Base-by-base conservation (phyloP, 352 stramenopile genomes). In the Phytophthora tubulina region DNA sequence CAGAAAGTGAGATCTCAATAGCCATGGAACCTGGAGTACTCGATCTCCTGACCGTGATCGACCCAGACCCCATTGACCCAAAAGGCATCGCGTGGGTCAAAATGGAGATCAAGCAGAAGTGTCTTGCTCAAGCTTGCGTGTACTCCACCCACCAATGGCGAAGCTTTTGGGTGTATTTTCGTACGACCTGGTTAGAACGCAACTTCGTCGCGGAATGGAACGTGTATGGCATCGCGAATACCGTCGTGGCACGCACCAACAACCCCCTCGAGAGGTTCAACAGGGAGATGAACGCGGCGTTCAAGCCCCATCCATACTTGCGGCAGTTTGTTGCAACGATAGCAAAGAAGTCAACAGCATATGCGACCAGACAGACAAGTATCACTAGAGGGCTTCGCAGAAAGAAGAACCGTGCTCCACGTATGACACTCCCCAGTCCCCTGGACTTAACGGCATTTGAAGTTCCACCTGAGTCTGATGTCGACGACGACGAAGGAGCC, bases 241-340 rank as follows among this genome's bases (percentile, higher is more conserved):
- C 36, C 2, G 21, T 75, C 9, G 55, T 78, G 14, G 66, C 51
- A 2, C 42, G 63, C 2, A 79, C 62, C 1, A 76, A 74, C 52
- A 76, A 80, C 31, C 48, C 59, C 0, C 52, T 80, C 1, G 67
- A 80, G 21, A 52, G 60, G 17, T 76, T 72, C 48, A 80, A 76
- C n/a, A 58, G 51, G 10, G 52, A 60, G 36, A 55, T 75, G 31
- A 75, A 78, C 21, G 55, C 55, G 3, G 65, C 62, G 0, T 78
- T 79, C 32, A 70, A 61, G 3, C 72, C 61, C 1, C 66, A 79
- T 15, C 72, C 72, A 1, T 66, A 55, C 1, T 7, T 73, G 5
- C 31, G 48, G 3, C 1, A 45, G 5, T 73, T 79, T 42, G 63
- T 76, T 8, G 0, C 49, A 8, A 67, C 49, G 4, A 60, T 54